Conservation (phyloP, 106 monocot genomes). For the Acorus gramineus region DNA sequence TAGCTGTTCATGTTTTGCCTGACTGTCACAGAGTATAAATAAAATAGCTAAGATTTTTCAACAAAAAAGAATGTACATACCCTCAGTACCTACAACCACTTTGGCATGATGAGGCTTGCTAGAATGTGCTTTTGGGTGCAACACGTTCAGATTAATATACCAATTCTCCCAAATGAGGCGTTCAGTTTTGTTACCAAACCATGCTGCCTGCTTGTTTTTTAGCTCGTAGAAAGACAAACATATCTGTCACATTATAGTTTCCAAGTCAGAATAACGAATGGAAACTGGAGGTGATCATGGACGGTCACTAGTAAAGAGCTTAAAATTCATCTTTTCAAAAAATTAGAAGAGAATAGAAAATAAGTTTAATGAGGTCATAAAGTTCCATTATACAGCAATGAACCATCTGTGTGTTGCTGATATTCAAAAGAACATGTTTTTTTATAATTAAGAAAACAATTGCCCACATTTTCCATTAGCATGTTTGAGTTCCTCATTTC, state of each 20-base stretch:
- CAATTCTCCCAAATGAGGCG: conserved; percentile 90
- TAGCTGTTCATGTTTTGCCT: no score
- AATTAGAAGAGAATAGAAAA: neutral
- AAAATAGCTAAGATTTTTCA: no score
- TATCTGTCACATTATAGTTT: conserved; percentile 34
- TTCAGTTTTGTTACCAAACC: conserved; percentile 89
- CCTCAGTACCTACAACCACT: conserved; percentile 26
- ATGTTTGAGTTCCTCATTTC: no score
- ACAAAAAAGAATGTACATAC: conserved; percentile 16
- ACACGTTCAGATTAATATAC: conserved; percentile 71
- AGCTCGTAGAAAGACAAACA: conserved; percentile 86
- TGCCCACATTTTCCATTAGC: no score
- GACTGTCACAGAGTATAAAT: no score
- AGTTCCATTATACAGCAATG: no score
- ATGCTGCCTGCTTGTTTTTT: conserved; percentile 71
- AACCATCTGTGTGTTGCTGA: no score
- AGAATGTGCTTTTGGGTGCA: conserved; percentile 38
- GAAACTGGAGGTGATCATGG: neutral
- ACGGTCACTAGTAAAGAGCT: no score
- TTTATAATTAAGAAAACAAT: no score
- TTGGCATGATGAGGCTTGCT: conserved; percentile 45
- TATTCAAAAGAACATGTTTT: no score
- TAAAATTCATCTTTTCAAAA: neutral
- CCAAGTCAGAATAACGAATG: neutral
- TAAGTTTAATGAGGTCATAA: no score